phyloP scores from a whole-genome alignment of 1,139 yeast species.

The Nakaseomyces bracarensis region DNA sequence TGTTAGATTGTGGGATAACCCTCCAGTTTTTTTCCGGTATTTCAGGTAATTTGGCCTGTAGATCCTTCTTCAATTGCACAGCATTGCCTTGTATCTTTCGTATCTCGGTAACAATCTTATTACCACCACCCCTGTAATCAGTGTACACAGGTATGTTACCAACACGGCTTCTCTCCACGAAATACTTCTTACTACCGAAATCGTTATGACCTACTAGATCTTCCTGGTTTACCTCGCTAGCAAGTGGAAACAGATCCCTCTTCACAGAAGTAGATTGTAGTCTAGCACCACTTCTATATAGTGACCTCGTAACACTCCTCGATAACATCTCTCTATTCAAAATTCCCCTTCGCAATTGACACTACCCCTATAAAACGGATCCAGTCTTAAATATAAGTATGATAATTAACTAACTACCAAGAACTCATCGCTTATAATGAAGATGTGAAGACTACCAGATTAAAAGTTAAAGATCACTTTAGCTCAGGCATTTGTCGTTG shows the following conservation, averaged over 20 bases:
- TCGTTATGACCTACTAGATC: conserved; percentile 32
- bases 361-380: too few species aligned
- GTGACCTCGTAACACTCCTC: background rate
- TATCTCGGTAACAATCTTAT: conserved; percentile 52
- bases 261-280: background rate
- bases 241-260: conserved; percentile 24
- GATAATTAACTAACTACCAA: too few species aligned
- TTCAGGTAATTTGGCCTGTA: conserved; percentile 41
- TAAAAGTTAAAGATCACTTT: too few species aligned
- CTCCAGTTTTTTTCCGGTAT: conserved; percentile 40
- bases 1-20: conserved; percentile 34
- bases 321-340: conserved; percentile 4
- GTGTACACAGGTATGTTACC: conserved; percentile 67
- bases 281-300: background rate
- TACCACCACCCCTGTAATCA: conserved; percentile 38
- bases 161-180: conserved; percentile 44
- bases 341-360: too few species aligned
- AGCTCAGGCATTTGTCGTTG: too few species aligned
- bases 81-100: conserved; percentile 58
- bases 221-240: conserved; percentile 24
- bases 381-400: too few species aligned
- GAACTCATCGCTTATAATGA: too few species aligned
- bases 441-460: too few species aligned
- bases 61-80: conserved; percentile 48
- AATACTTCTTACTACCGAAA: conserved; percentile 42